phyloP scores from a whole-genome alignment of 2,329 filamentous ascomycete species.

The Xylariaceae sp. region DNA sequence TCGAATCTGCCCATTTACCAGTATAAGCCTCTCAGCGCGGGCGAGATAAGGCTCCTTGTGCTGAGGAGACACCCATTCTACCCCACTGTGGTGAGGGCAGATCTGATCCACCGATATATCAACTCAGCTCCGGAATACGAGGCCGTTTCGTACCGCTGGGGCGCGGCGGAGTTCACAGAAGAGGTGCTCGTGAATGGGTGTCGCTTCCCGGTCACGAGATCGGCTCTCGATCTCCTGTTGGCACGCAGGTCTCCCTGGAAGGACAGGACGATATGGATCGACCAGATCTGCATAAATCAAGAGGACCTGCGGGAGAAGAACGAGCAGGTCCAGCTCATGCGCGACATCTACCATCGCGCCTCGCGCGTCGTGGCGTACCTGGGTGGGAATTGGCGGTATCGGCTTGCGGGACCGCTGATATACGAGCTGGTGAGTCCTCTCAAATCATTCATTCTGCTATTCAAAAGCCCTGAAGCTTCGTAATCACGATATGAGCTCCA shows the following conservation, averaged over 20 bases:
- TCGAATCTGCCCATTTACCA: conserved; percentile 4
- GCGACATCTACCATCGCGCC: conserved; percentile 12
- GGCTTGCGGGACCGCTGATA: conserved; percentile 6
- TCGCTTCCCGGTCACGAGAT: conserved; percentile 12
- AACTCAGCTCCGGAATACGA: conserved; percentile 12
- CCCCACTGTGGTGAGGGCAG: conserved; percentile 8
- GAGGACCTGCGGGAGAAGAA: conserved; percentile 12
- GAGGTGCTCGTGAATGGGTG: conserved; percentile 13
- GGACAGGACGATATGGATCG: conserved; percentile 15
- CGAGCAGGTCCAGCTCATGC: conserved; percentile 13
- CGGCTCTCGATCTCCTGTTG: conserved; percentile 13
- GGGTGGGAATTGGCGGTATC: conserved; percentile 7
- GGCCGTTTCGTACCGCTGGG: conserved; percentile 16
- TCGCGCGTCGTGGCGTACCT: conserved; percentile 11
- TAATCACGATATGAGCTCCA: no score
- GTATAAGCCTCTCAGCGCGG: conserved; percentile 20
- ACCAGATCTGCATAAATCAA: conserved; percentile 16
- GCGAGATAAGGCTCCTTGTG: conserved; percentile 24
- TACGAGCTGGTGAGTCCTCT: conserved; percentile 6
- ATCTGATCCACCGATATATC: conserved; percentile 7
- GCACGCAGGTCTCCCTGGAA: conserved; percentile 11
- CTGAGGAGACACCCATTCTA: conserved; percentile 7
- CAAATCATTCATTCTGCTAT: neutral
- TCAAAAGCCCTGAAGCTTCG: no score
- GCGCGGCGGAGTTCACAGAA: conserved; percentile 8